phyloP scores from a whole-genome alignment of 371 early-diverging fungal genomes.

The Apophysomyces sp. region DNA sequence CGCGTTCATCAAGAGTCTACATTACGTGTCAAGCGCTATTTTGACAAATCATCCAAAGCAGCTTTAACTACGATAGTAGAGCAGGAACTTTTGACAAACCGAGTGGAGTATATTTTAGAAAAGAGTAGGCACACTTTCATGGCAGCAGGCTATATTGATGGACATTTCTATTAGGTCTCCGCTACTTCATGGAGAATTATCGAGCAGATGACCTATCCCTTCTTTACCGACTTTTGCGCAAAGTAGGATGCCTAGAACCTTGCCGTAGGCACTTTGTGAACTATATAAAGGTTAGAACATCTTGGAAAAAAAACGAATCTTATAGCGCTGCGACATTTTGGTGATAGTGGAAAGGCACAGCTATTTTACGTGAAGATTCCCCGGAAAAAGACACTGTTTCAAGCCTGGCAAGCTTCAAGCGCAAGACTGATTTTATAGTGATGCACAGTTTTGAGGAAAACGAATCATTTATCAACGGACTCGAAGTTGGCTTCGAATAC shows the following conservation, averaged over 20 bases:
- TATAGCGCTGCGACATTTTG: not conserved
- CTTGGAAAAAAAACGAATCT: not conserved
- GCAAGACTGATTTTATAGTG: slow-evolving; percentile 67
- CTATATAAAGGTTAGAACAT: slow-evolving; percentile 35
- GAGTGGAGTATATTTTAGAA: slow-evolving; percentile 62
- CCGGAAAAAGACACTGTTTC: slow-evolving; percentile 20
- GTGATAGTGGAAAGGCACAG: slow-evolving; percentile 27
- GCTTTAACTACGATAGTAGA: slow-evolving; percentile 66
- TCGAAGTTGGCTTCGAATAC: slow-evolving; percentile 80
- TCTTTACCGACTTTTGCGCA: slow-evolving; percentile 49
- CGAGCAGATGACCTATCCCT: slow-evolving; percentile 60
- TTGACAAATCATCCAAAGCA: slow-evolving; percentile 76
- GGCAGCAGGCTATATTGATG: not conserved
- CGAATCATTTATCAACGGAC: slow-evolving; percentile 61
- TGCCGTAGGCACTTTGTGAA: slow-evolving; percentile 32
- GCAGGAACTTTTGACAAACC: slow-evolving; percentile 64
- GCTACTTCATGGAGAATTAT: slow-evolving; percentile 60
- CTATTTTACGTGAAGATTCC: slow-evolving; percentile 22
- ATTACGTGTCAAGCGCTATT: slow-evolving; percentile 64
- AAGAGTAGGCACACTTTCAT: slow-evolving; percentile 41
- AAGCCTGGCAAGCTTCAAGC: slow-evolving; percentile 58
- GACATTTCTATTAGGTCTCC: slow-evolving; percentile 43
- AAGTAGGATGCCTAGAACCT: slow-evolving; percentile 31
- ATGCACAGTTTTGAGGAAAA: slow-evolving; percentile 65
- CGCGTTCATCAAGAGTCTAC: slow-evolving; percentile 72